Conservation (phyloP, 495 filamentous ascomycete species). For the Cudoniella acicularis region DNA sequence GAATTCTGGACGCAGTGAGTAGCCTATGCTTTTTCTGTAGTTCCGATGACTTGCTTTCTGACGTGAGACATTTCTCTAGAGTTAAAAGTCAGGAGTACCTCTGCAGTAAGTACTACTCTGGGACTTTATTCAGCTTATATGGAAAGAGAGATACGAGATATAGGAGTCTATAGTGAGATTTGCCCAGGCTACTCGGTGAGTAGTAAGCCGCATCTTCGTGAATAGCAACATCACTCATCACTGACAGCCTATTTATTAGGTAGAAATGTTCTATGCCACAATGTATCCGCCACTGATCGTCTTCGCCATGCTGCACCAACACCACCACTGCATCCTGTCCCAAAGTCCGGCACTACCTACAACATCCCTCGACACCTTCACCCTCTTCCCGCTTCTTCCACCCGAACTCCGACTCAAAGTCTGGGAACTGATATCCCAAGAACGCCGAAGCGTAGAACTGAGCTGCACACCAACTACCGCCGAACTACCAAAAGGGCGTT, state of each 20-base stretch:
- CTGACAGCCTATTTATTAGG: background rate
- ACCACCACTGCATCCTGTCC: constrained; percentile 1
- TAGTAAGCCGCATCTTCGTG: background rate
- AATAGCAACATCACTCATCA: background rate
- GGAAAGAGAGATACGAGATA: background rate
- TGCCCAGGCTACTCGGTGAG: background rate
- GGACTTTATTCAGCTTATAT: background rate
- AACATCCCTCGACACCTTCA: constrained; percentile 4
- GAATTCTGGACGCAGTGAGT: background rate
- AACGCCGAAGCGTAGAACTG: constrained; percentile 5
- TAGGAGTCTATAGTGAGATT: background rate
- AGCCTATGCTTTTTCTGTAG: background rate
- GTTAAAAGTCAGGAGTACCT: background rate
- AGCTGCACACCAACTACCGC: constrained; percentile 6
- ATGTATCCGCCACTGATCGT: constrained; percentile 1
- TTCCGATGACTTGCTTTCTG: background rate
- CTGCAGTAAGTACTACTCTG: background rate
- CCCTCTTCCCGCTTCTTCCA: constrained; percentile 17
- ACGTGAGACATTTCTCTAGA: background rate
- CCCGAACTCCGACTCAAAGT: constrained; percentile 17
- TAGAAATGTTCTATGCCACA: background rate
- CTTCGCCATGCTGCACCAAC: constrained; percentile 7
- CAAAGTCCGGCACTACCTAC: background rate
- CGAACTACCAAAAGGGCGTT: constrained; percentile 6
- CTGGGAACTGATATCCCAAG: constrained; percentile 5